Conservation (phyloP, 352 stramenopile species). For the Pythium folliculosum region DNA sequence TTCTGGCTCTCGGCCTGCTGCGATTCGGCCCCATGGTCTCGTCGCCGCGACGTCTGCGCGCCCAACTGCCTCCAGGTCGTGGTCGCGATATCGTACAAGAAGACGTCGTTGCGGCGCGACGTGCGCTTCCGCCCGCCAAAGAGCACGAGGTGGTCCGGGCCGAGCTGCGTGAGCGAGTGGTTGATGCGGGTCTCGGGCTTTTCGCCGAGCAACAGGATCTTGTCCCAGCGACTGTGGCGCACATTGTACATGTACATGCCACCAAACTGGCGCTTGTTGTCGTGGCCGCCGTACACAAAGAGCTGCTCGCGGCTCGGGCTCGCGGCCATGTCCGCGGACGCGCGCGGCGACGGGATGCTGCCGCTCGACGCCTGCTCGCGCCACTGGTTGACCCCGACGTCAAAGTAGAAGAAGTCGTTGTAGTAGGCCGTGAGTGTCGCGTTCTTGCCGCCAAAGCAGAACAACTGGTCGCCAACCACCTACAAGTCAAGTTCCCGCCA, state of each 20-base stretch:
- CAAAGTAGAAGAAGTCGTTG: conserved; percentile 80
- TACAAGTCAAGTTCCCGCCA: conserved; percentile 14
- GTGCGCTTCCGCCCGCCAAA: conserved; percentile 57
- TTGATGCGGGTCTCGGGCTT: conserved; percentile 57
- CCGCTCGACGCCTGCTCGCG: conserved; percentile 36
- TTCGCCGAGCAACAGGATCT: conserved; percentile 40
- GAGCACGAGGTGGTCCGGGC: conserved; percentile 51
- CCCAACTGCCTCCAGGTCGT: conserved; percentile 6
- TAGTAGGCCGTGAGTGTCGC: conserved; percentile 46
- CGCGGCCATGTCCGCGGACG: conserved; percentile 53
- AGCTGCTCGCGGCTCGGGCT: conserved; percentile 49
- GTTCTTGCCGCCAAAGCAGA: conserved; percentile 75
- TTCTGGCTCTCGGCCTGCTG: conserved; percentile 12
- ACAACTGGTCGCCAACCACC: conserved; percentile 60
- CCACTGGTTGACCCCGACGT: conserved; percentile 64
- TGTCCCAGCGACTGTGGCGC: conserved; percentile 51
- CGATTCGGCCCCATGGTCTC: neutral
- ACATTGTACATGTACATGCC: conserved; percentile 66
- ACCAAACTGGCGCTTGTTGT: conserved; percentile 56
- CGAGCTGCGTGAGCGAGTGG: conserved; percentile 57
- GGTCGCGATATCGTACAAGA: conserved; percentile 41
- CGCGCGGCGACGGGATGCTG: conserved; percentile 40
- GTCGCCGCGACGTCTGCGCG: neutral
- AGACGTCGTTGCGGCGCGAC: conserved; percentile 57
- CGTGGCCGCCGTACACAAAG: conserved; percentile 67